phyloP scores from a whole-genome alignment of 495 filamentous ascomycete genomes.

The Penicillium waksmanii region DNA sequence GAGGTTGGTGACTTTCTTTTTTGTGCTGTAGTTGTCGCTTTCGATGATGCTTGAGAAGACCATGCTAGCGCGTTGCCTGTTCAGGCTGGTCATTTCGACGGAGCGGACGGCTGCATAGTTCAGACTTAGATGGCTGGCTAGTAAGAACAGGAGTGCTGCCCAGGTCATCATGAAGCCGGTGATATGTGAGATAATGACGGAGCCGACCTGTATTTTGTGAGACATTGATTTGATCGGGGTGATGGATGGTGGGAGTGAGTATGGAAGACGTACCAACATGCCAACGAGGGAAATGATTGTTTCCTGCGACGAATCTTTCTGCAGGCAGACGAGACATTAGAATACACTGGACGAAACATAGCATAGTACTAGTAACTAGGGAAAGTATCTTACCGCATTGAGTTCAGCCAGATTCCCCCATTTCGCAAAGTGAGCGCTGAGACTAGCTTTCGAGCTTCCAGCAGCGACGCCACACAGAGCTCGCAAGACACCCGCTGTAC shows the following conservation, averaged over 20 bases:
- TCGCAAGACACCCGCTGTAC: constrained; percentile 74
- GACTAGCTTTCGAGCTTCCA: constrained; percentile 83
- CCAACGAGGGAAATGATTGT: constrained; percentile 89
- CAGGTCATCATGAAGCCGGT: constrained; percentile 74
- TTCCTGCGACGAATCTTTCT: constrained; percentile 95
- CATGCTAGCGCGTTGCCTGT: constrained; percentile 84
- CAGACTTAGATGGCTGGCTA: constrained; percentile 73
- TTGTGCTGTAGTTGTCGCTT: constrained; percentile 41
- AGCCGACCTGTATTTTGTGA: constrained; percentile 60
- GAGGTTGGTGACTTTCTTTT: neutral
- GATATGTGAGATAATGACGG: constrained; percentile 75
- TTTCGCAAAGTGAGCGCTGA: constrained; percentile 89
- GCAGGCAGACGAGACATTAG: constrained; percentile 11
- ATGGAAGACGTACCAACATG: constrained; percentile 67
- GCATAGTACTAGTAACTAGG: neutral
- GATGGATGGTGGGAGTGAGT: too few species aligned
- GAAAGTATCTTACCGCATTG: constrained; percentile 67
- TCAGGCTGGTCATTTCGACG: constrained; percentile 84
- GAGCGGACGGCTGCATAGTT: constrained; percentile 86
- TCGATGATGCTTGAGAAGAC: constrained; percentile 66
- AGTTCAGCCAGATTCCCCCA: constrained; percentile 91
- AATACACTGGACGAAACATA: neutral
- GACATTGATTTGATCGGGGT: too few species aligned
- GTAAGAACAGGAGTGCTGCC: constrained; percentile 70
- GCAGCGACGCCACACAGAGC: constrained; percentile 89